These are phyloP conservation scores for Cyclocybe cylindracea DNA, from an alignment of 768 basidiomycete genomes.

Conservation along the genomic window DNA sequence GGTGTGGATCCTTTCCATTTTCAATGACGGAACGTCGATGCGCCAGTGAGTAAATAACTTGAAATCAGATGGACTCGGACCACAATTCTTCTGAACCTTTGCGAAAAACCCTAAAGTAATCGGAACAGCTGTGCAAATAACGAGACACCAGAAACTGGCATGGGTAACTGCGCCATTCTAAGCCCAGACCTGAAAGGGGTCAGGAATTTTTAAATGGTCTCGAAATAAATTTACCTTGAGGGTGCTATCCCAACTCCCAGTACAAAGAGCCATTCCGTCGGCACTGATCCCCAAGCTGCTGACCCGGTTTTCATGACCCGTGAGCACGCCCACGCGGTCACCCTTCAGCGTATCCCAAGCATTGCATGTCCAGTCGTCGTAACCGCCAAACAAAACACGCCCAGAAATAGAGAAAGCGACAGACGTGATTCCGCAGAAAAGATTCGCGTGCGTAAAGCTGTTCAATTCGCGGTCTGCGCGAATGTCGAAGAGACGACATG, in stretches of 20 bases:
- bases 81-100: no score
- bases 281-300: conserved; percentile 94
- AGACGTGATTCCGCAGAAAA: conserved; percentile 97
- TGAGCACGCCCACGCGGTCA: conserved; percentile 95
- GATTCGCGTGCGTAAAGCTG: conserved; percentile 97
- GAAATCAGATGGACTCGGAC: no score
- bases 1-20: no score
- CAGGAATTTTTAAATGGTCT: conserved; percentile 5
- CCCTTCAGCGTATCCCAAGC: conserved; percentile 99
- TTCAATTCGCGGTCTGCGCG: conserved; percentile 97
- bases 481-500: conserved; percentile 97
- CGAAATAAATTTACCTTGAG: conserved; percentile 68
- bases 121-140: not conserved
- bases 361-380: conserved; percentile 99
- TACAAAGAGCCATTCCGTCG: conserved; percentile 98
- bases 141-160: conserved; percentile 18
- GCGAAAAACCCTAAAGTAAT: no score
- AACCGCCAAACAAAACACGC: conserved; percentile 96
- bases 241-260: conserved; percentile 97
- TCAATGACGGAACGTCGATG: no score
- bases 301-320: conserved; percentile 99
- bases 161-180: conserved; percentile 32
- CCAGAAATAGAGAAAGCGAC: conserved; percentile 99
- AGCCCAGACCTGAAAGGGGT: conserved; percentile 73
- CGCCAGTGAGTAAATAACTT: no score